Evolutionary conservation across 2,329 filamentous ascomycete species (phyloP), one percentile per base, ranked within the genome.

Genomic region (Mariannaea sp.): DNA sequence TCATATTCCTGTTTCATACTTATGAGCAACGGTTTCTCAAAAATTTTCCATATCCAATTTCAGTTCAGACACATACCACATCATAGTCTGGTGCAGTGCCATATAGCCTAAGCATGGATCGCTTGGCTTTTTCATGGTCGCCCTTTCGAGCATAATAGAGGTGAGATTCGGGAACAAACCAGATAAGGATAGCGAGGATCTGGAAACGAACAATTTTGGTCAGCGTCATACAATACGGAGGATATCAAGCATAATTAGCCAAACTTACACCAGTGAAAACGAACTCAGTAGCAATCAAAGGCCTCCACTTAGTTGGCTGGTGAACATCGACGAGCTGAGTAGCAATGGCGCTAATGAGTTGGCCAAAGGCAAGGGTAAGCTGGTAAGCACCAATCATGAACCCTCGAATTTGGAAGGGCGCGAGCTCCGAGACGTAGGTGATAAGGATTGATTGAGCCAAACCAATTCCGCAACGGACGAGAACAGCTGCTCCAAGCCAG

Each of bases 311-410:
- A 1, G 36, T 49, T 35, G 46, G 46, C 38, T 49, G 46, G 20
- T 49, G 39, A 20, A 49, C 30, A 35, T 30, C 22, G 19, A 49
- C 32, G 17, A 49, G 46, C 7, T 49, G 46, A 12, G 46, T 49
- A 32, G 46, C 46, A 27, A 49, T 26, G 27, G 46, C 46, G 16
- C 46, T 42, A 14, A 49, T 42, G 20, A 49, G 46, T 5, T 49
- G 46, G 1, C 46, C 46, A 7, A 49, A 1, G 13, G 46, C 46
- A 20, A 49, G 41, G 20, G 33, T 52, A 5, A 55, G 48, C 6
- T 55, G 52, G 19, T 55, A 55, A 3, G 48, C 52, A 14, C 52
- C 52, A 13, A 55, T 55, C 52, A 55, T 55, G 5, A 55, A 30
- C 12, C 52, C 52, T 24, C 48, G 52, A 14, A 55, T 55, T 41